A percentile compares a stretch with the other conserved stretches of the same genome.
Evolutionary conservation across 2,329 filamentous ascomycete genomes (phyloP).

Genomic region (Penicillium sp.): DNA sequence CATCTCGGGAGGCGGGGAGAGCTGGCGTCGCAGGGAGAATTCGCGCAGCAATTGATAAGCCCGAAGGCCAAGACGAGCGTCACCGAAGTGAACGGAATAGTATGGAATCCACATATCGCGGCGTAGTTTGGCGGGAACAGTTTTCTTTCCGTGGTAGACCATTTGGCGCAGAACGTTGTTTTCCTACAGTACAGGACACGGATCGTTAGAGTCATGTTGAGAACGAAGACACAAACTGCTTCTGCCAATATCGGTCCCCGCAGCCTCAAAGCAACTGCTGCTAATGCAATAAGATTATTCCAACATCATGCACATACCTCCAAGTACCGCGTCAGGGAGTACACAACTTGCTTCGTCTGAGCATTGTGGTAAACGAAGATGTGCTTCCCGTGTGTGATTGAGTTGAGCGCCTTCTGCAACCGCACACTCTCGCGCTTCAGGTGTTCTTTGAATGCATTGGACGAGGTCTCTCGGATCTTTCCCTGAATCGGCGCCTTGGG

Average conservation of each 20-base stretch:
- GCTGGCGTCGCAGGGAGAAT: constrained; percentile 54
- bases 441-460: constrained; percentile 40
- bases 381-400: constrained; percentile 49
- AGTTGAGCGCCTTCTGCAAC: constrained; percentile 42
- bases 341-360: constrained; percentile 59
- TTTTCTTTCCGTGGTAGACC: constrained; percentile 59
- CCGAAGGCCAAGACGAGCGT: constrained; percentile 45
- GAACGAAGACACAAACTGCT: not conserved
- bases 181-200: constrained; percentile 33
- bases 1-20: constrained; percentile 42
- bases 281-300: not conserved
- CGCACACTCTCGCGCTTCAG: constrained; percentile 33
- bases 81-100: constrained; percentile 52
- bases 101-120: constrained; percentile 59
- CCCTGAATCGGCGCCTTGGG: constrained; percentile 38
- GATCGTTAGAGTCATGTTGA: constrained; percentile 7
- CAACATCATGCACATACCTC: constrained; percentile 40
- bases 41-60: constrained; percentile 56
- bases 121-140: constrained; percentile 51
- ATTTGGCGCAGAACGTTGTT: constrained; percentile 52
- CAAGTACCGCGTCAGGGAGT: constrained; percentile 53
- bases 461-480: constrained; percentile 32
- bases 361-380: constrained; percentile 59
- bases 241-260: not conserved
- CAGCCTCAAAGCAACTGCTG: no score